A percentile compares a stretch with the other conserved stretches of the same genome.
These are phyloP conservation scores for Monotropa hypopitys DNA, from an alignment of 179 eudicot genomes.

Conservation along the genomic window DNA sequence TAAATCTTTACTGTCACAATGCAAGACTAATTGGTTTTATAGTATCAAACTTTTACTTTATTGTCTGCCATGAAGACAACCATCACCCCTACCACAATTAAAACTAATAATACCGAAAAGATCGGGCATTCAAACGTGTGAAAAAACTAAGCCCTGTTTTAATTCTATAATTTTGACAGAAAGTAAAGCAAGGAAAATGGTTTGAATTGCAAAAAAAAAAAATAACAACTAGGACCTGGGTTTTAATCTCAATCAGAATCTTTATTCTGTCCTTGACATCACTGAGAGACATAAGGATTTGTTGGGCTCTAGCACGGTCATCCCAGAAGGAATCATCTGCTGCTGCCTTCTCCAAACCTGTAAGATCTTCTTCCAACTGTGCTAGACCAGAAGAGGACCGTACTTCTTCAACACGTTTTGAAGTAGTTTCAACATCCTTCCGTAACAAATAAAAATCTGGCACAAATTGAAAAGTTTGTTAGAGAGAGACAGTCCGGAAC, in stretches of 20 bases:
- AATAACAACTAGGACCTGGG: conserved; percentile 40
- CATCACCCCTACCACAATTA: background rate
- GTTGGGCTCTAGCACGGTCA: conserved; percentile 80
- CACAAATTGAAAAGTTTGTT: conserved; percentile 7
- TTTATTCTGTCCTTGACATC: conserved; percentile 76
- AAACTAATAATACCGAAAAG: background rate
- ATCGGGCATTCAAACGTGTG: background rate
- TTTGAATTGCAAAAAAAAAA: background rate
- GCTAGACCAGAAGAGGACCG: conserved; percentile 59
- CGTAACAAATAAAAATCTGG: conserved; percentile 82
- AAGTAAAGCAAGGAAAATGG: background rate
- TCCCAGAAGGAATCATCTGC: conserved; percentile 80
- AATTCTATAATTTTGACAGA: background rate
- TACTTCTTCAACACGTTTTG: conserved; percentile 65
- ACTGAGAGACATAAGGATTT: conserved; percentile 63
- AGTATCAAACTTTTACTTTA: background rate
- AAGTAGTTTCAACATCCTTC: conserved; percentile 57
- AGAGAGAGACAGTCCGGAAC: no score
- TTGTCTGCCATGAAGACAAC: background rate
- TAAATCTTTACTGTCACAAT: background rate
- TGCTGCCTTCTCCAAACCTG: conserved; percentile 55
- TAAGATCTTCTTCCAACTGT: conserved; percentile 56
- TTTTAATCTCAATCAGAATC: conserved; percentile 54
- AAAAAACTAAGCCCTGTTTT: background rate
- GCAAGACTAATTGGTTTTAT: background rate